Conservation (phyloP, 2,329 filamentous ascomycete species). For the Sporothrix humicola region DNA sequence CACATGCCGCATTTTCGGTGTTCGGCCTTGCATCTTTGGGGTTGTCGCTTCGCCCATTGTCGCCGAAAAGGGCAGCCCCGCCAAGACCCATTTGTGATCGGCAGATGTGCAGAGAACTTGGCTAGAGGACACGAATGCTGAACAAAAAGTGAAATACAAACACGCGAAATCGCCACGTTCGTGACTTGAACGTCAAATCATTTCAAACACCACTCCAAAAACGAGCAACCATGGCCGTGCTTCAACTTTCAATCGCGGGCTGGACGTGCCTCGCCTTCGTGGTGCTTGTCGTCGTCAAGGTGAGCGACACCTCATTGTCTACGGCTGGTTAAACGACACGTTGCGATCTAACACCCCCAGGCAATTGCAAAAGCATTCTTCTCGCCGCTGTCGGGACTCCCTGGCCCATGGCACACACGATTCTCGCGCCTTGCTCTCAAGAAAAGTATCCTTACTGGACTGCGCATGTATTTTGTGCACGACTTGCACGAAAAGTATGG, state of each 20-base stretch:
- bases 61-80: background rate
- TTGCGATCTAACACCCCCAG: background rate
- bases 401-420: background rate
- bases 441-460: background rate
- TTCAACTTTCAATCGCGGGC: background rate
- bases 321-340: too few relatives aligned
- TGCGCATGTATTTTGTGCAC: conserved; percentile 3
- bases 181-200: too few relatives aligned
- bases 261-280: background rate
- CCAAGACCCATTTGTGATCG: background rate
- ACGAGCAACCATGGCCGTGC: background rate
- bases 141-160: background rate
- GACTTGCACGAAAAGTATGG: background rate
- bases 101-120: background rate
- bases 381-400: background rate
- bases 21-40: background rate
- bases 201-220: background rate
- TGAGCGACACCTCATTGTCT: too few relatives aligned
- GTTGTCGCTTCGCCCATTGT: background rate
- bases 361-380: background rate
- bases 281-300: background rate
- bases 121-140: background rate
- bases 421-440: background rate
- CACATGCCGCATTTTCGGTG: background rate
- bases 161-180: background rate